phyloP scores from a whole-genome alignment of 257 asterid species.

The Lavandula angustifolia region DNA sequence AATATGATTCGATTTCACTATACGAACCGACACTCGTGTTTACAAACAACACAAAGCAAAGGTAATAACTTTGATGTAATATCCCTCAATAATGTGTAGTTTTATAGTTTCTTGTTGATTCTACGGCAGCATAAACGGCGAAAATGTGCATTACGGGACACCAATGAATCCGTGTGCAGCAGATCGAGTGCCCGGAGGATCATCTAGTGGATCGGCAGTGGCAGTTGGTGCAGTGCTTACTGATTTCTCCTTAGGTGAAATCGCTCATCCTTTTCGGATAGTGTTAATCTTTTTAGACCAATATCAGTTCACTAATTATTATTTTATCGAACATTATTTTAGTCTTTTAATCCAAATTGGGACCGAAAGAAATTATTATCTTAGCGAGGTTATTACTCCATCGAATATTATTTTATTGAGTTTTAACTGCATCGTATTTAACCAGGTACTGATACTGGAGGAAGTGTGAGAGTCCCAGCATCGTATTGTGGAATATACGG shows the following conservation, averaged over 20 bases:
- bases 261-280: not conserved
- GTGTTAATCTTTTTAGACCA: not conserved
- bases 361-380: too few relatives aligned
- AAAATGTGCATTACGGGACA: conserved; percentile 80
- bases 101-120: conserved; percentile 5
- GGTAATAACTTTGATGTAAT: not conserved
- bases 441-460: conserved; percentile 92
- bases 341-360: too few relatives aligned
- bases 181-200: conserved; percentile 94
- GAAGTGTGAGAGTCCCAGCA: conserved; percentile 92
- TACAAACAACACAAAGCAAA: not conserved
- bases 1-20: too few relatives aligned
- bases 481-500: conserved; percentile 87
- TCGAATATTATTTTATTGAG: too few relatives aligned
- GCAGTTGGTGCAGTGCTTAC: conserved; percentile 74
- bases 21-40: not conserved
- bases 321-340: too few relatives aligned
- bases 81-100: not conserved
- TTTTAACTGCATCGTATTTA: not conserved
- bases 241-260: conserved; percentile 79
- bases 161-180: conserved; percentile 78
- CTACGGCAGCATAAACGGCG: conserved; percentile 84
- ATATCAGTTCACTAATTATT: not conserved
- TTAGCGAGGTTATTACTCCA: too few relatives aligned
- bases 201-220: conserved; percentile 97